Base-by-base conservation (phyloP, 352 stramenopile genomes). In the Phytophthora citrophthora region DNA sequence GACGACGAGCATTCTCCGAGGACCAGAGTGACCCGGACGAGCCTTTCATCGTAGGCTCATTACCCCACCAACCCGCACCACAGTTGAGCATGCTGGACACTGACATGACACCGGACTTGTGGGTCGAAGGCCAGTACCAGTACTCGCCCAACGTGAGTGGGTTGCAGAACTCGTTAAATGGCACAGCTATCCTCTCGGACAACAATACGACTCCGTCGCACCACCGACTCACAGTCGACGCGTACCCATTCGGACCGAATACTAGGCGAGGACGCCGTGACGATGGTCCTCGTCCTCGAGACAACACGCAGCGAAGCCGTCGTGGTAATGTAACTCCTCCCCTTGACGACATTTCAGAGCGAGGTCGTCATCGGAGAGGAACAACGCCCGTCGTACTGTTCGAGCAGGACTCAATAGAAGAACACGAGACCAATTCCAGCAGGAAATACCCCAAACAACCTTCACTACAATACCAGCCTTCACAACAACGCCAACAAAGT, bases 141-240 rank as follows among this genome's bases (percentile, higher is more conserved):
- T 76, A 76, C 47, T 76, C 68, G 16, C 68, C 68, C 13, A 69
- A 71, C 34, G 55, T 70, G 68, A 76, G 68, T 27, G 48, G 63
- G 11, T 23, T 72, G 26, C 49, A 69, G 36, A 66, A 57, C 24
- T 73, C 73, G 0, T 43, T 79, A 44, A 75, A 64, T 18, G 66
- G 67, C 15, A 79, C 73, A 5, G 69, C 54, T 3, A 79, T 81
- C 48, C 53, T 81, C n/a, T 77, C 70, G 16, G 73, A 79, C 36
- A 71, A 76, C 18, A 59, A 76, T n/a, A 79, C 73, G 18, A 62
- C 59, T 23, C 41, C 62, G 27, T 54, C 50, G 24, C 54, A 63
- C 43, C 54, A 67, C 16, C 67, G 71, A 46, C 44, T 70, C 43
- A 78, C 70, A 15, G 70, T 78, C 16, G 70, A 79, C 11, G 67